These are phyloP conservation scores for Crithidia mellificae DNA, from an alignment of 208 protist genomes.

Conservation along the genomic window DNA sequence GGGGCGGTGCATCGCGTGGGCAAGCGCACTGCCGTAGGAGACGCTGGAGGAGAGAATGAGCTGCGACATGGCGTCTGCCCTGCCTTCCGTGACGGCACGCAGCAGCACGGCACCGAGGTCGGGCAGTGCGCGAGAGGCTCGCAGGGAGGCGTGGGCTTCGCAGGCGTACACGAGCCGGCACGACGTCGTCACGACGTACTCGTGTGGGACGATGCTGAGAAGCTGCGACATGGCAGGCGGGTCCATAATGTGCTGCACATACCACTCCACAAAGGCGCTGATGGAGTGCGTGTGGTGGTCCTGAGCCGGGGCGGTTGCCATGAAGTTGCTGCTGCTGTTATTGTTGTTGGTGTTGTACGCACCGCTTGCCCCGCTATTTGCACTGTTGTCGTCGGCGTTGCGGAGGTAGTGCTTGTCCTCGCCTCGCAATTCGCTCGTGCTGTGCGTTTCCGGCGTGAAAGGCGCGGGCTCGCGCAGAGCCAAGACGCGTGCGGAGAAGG, in stretches of 20 bases:
- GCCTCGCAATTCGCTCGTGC: too few relatives aligned
- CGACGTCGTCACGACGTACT: conserved; percentile 78
- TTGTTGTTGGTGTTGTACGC: background rate
- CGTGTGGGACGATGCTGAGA: conserved; percentile 67
- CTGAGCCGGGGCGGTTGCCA: background rate
- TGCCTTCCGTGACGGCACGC: conserved; percentile 62
- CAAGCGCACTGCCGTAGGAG: conserved; percentile 59
- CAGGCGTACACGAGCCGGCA: conserved; percentile 71
- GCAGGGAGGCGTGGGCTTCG: conserved; percentile 45
- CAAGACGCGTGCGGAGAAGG: conserved; percentile 78
- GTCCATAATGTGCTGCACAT: conserved; percentile 76
- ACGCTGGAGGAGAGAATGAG: conserved; percentile 61
- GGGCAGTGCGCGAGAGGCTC: conserved; percentile 58
- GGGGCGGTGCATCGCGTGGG: conserved; percentile 25
- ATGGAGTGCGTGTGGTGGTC: conserved; percentile 46
- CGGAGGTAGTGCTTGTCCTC: background rate
- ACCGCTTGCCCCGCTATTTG: too few relatives aligned
- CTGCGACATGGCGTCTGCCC: conserved; percentile 55
- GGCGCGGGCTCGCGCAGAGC: conserved; percentile 49
- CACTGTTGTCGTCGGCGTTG: background rate
- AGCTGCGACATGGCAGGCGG: conserved; percentile 79
- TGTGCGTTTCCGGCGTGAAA: conserved; percentile 14
- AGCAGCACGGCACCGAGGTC: conserved; percentile 76
- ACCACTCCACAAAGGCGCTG: conserved; percentile 84
- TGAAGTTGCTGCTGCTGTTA: background rate